Evolutionary conservation across 2,329 filamentous ascomycete species (phyloP).

Genomic region (Mollisiaceae sp.): DNA sequence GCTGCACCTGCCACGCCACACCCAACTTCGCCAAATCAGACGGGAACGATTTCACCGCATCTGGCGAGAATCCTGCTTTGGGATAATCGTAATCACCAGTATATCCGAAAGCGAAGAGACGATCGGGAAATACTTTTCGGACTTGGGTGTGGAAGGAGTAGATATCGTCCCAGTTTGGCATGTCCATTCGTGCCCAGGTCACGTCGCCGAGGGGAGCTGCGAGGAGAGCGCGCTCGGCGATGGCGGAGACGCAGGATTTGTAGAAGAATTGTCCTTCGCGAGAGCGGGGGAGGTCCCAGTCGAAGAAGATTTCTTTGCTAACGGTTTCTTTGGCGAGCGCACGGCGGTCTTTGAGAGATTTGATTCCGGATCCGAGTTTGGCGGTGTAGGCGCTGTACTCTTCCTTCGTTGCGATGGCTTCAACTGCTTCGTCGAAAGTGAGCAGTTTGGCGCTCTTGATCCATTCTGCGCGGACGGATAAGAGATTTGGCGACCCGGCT

Average conservation of each 20-base stretch:
- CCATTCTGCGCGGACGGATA: conserved; percentile 42
- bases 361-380: conserved; percentile 17
- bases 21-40: conserved; percentile 46
- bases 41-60: conserved; percentile 42
- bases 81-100: conserved; percentile 46
- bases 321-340: conserved; percentile 36
- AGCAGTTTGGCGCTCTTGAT: conserved; percentile 40
- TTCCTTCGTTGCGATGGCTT: conserved; percentile 34
- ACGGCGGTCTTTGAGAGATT: conserved; percentile 22
- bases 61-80: conserved; percentile 44
- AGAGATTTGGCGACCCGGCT: conserved; percentile 37
- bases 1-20: conserved; percentile 49
- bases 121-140: conserved; percentile 44
- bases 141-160: conserved; percentile 46
- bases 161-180: conserved; percentile 45
- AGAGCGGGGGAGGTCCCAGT: conserved; percentile 46
- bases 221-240: conserved; percentile 42
- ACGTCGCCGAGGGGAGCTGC: conserved; percentile 47
- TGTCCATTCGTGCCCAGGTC: conserved; percentile 46
- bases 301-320: conserved; percentile 39
- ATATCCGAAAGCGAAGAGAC: conserved; percentile 48
- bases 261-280: conserved; percentile 46
- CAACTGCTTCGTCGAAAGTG: conserved; percentile 46
- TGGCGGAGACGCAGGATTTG: conserved; percentile 41
- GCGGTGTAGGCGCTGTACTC: conserved; percentile 40